Conservation (phyloP, 768 basidiomycete species). For the Collybia mongolica region DNA sequence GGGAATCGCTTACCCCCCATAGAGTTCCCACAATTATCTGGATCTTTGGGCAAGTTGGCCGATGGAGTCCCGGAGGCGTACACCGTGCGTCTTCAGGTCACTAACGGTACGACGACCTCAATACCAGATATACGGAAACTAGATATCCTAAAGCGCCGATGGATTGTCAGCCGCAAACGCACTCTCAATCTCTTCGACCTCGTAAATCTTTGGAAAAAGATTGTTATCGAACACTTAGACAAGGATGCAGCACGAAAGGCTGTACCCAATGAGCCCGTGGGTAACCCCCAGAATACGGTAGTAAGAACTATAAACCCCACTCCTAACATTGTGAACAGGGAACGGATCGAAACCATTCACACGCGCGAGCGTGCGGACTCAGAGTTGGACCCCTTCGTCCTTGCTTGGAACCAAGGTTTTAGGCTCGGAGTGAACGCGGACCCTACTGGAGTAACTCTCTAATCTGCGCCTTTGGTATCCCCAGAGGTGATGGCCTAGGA, state of each 20-base stretch:
- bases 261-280: too few species aligned
- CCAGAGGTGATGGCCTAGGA: too few species aligned
- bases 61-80: not conserved
- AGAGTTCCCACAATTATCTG: not conserved
- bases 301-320: too few species aligned
- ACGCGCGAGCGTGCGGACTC: too few species aligned
- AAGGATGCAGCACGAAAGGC: not conserved
- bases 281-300: too few species aligned
- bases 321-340: too few species aligned
- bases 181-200: constrained; percentile 20
- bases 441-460: too few species aligned
- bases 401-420: too few species aligned
- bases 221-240: constrained; percentile 11
- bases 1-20: not conserved
- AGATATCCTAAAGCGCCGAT: constrained; percentile 8
- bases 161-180: constrained; percentile 17
- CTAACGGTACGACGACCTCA: not conserved
- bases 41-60: not conserved
- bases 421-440: too few species aligned
- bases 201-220: constrained; percentile 22
- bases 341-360: too few species aligned
- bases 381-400: too few species aligned
- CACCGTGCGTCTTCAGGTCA: not conserved
- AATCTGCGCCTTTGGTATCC: too few species aligned
- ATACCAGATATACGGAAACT: constrained; percentile 2